A percentile compares a stretch with the other conserved stretches of the same genome.
phyloP scores from a whole-genome alignment of 2,329 filamentous ascomycete species.

The Pseudogymnoascus sp. region DNA sequence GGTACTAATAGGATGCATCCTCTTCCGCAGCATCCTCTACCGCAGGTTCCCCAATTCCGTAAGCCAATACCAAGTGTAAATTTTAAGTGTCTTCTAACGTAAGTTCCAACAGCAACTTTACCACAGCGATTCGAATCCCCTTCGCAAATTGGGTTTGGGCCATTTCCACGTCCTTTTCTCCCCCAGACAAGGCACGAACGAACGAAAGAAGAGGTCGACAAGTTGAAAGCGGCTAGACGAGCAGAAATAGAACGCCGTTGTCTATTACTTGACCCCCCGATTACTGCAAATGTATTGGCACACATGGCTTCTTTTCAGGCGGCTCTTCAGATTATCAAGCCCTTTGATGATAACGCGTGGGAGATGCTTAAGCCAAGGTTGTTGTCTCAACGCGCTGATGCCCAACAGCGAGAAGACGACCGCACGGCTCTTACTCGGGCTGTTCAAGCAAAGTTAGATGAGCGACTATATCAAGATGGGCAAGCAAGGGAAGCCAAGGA shows the following conservation, averaged over 20 bases:
- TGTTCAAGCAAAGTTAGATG: constrained; percentile 32
- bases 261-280: constrained; percentile 54
- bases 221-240: constrained; percentile 55
- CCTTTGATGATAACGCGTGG: constrained; percentile 63
- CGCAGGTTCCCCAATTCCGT: background rate
- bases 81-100: constrained; percentile 1
- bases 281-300: constrained; percentile 52
- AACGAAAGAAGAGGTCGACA: constrained; percentile 53
- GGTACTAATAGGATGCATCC: background rate
- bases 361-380: constrained; percentile 58
- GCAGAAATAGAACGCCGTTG: constrained; percentile 66
- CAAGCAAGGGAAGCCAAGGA: constrained; percentile 45
- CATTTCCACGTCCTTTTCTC: constrained; percentile 18
- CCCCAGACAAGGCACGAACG: constrained; percentile 35
- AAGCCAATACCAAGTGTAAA: background rate
- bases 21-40: background rate
- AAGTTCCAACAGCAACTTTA: background rate
- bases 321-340: constrained; percentile 59
- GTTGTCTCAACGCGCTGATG: constrained; percentile 54
- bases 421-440: constrained; percentile 25
- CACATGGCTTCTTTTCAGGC: constrained; percentile 69
- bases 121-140: constrained; percentile 26
- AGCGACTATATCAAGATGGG: constrained; percentile 20
- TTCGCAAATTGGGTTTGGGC: constrained; percentile 21
- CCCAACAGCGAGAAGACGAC: constrained; percentile 49